Evolutionary conservation across 305 asterid species (phyloP), one percentile per base, ranked within the genome.

Genomic region (Rubia occidens): DNA sequence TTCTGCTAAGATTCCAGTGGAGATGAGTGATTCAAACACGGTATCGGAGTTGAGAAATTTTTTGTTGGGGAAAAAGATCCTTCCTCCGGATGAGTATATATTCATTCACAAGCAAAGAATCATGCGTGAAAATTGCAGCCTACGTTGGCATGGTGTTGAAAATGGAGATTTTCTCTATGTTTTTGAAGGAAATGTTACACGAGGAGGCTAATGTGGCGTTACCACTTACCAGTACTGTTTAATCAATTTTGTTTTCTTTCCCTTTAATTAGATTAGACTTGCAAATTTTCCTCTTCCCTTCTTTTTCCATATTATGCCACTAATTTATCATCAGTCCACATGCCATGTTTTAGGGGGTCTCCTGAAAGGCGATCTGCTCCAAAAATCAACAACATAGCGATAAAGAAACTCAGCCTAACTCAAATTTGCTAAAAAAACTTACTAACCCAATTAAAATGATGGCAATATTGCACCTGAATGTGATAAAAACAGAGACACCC

Each of bases 101-200:
- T 86, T 89, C 47, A 83, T 91, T 67, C 97, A 91, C 32, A 91
- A 86, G 49, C 97, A 91, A 75, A 83, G 97, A 75, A 83, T 91
- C 8, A 89, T 89, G 97, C 65, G 85, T 0, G 93, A 78, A 5
- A 82, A 67, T 60, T 85, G 87, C 66, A 91, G 89, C 74, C 81
- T 91, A 0, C 86, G 97, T 58, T 91, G 95, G 97, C 97, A 88
- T 79, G 96, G 97, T 1, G 96, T 87, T n/a, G 88, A 85, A 73
- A 80, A 71, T 79, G 91, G 91, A 18, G 96, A 91, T 72, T 80
- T 63, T 49, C 72, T 91, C 40, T 91, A 85, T 75, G 88, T 89
- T 58, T 89, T 91, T 37, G 89, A 84, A 73, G 97, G 96, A 51
- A 84, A 76, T 13, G 88, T 91, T 63, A 82, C 78, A 44, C 70